Evolutionary conservation across 2,329 filamentous ascomycete species (phyloP).

Genomic region (Cladorrhinum sp.): DNA sequence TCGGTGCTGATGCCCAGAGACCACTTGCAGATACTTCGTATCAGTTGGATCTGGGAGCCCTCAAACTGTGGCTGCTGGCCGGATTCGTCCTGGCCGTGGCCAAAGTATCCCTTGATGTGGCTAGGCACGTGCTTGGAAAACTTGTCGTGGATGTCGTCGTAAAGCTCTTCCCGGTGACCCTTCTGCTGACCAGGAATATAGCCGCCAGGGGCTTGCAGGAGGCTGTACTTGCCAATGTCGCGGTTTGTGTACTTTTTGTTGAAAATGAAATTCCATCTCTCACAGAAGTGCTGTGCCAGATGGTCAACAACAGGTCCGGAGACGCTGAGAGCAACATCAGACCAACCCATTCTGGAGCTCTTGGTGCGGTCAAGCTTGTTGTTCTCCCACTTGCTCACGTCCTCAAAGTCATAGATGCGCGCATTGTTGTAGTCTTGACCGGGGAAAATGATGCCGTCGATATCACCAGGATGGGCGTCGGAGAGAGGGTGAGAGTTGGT

Average conservation of each 20-base stretch:
- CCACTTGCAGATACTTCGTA: conserved; percentile 48
- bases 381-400: conserved; percentile 74
- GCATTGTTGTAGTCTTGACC: conserved; percentile 95
- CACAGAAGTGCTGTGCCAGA: conserved; percentile 72
- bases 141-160: conserved; percentile 32
- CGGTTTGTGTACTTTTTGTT: conserved; percentile 68
- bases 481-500: conserved; percentile 82
- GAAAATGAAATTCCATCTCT: conserved; percentile 89
- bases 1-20: conserved; percentile 51
- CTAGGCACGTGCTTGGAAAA: conserved; percentile 36
- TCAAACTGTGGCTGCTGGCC: conserved; percentile 22
- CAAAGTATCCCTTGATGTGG: conserved; percentile 31
- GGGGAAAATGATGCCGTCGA: conserved; percentile 75
- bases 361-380: conserved; percentile 82
- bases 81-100: conserved; percentile 31
- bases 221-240: conserved; percentile 49
- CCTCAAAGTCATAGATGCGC: conserved; percentile 74
- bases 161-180: conserved; percentile 28
- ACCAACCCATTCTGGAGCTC: conserved; percentile 89
- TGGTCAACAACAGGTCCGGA: conserved; percentile 72
- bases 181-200: conserved; percentile 18
- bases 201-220: conserved; percentile 15
- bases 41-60: conserved; percentile 46
- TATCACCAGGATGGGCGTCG: conserved; percentile 74
- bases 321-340: conserved; percentile 76